Base-by-base conservation (phyloP, 495 filamentous ascomycete species). In the Penicillium fimorum region DNA sequence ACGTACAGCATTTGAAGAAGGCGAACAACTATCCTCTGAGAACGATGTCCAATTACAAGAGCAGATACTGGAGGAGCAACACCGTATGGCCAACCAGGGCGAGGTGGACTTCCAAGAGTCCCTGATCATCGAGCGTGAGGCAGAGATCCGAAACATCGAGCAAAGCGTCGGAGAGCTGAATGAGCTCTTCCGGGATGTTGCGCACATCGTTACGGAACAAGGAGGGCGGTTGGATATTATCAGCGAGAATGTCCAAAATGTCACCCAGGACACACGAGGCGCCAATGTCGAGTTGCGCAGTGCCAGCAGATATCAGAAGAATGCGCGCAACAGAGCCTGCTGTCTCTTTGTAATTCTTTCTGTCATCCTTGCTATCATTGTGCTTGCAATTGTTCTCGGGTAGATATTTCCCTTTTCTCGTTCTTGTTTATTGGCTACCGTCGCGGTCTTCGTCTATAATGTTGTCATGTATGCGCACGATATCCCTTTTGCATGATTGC, bases 91-190 rank as follows among this genome's bases (percentile, higher is more conserved):
- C 2, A 83, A 91, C 35, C 94, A 99, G 68, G 87, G 90, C 65
- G 94, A 99, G 64, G 94, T 99, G 48, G 92, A 97, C 65, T 99
- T 97, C 77, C 95, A 99, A 66, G 95, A 97, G 58, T 85, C 87
- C 11, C 76, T 99, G 33, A 97, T 99, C 67, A 84, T 93, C 57
- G 92, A 97, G 79, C 91, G 94, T 17, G 94, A 99, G 70, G 81
- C 87, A 20, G 94, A 97, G 77, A 99, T 99, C 62, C 86, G 92
- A 30, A 90, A 94, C 64, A 97, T 99, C 65, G 94, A 99, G 74
- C 92, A 96, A 66, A 89, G 87, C 56, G 93, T 98, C 11, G 88
- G 89, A 50, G 94, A 98, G 66, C 76, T 98, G 52, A 97, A 97
- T 63, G 94, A 97, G 70, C 79, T 98, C 30, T 98, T 97, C 79